Conservation (phyloP, 2,329 filamentous ascomycete species). For the Talaromyces sp. region DNA sequence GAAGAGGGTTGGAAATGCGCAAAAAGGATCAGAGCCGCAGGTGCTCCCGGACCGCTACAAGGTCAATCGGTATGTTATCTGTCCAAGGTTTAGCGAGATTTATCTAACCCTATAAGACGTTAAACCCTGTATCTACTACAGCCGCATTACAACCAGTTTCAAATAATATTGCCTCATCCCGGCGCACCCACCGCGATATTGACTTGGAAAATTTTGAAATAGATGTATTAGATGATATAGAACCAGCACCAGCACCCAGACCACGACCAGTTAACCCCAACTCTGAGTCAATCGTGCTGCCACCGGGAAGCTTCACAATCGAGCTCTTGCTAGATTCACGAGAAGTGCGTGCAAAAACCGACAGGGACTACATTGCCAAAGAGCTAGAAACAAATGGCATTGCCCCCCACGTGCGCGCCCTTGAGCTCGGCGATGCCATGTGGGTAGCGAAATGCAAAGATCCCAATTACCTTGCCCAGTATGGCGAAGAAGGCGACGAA, state of each 20-base stretch:
- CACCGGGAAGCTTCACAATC: slow-evolving; percentile 63
- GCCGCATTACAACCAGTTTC: not conserved
- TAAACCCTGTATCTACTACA: not conserved
- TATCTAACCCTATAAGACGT: slow-evolving; percentile 1
- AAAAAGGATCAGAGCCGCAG: slow-evolving; percentile 53
- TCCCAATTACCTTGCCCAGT: slow-evolving; percentile 47
- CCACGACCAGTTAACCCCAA: not conserved
- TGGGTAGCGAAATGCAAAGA: slow-evolving; percentile 73
- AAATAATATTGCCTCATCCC: not conserved
- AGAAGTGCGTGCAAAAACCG: slow-evolving; percentile 66
- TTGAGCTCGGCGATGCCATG: slow-evolving; percentile 69
- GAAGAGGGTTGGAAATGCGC: slow-evolving; percentile 75
- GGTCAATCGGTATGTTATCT: not conserved
- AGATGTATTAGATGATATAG: not conserved
- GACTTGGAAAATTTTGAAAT: slow-evolving; percentile 10
- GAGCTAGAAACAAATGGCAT: slow-evolving; percentile 64
- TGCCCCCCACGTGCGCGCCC: slow-evolving; percentile 59
- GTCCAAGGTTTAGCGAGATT: not conserved
- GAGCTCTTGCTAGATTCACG: slow-evolving; percentile 69
- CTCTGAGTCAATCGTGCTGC: slow-evolving; percentile 45
- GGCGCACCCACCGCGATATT: not conserved
- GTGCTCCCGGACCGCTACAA: not conserved
- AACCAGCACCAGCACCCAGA: not conserved
- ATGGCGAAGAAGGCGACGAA: slow-evolving; percentile 57
- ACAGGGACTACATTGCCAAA: slow-evolving; percentile 71